These are phyloP conservation scores for Meredithiella fracta DNA, from an alignment of 2,329 filamentous ascomycete genomes.

Conservation along the genomic window DNA sequence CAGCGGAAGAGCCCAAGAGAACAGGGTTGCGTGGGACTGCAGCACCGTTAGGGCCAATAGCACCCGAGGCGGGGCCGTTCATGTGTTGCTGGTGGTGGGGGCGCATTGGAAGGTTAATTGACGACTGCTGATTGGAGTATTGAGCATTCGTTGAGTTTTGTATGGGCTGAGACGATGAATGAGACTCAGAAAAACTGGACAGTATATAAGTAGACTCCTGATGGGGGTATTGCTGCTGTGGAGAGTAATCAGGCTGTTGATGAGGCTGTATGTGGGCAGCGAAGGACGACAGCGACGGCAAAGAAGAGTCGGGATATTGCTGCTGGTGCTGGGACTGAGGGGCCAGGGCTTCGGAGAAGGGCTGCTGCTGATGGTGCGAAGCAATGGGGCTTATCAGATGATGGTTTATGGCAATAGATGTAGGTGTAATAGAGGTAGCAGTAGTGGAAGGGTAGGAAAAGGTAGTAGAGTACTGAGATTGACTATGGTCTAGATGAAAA, in stretches of 20 bases:
- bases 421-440: no score
- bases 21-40: constrained; percentile 40
- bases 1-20: constrained; percentile 19
- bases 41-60: constrained; percentile 25
- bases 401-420: no score
- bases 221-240: constrained; percentile 6
- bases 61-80: constrained; percentile 28
- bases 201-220: constrained; percentile 6
- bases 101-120: constrained; percentile 67
- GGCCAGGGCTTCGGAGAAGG: neutral
- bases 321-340: constrained; percentile 1
- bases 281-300: neutral
- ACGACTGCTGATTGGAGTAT: constrained; percentile 41
- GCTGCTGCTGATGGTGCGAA: constrained; percentile 4
- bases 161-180: neutral
- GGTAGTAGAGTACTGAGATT: neutral
- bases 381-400: neutral
- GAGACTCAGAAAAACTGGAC: no score
- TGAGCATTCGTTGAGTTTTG: constrained; percentile 24
- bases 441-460: neutral
- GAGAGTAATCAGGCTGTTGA: neutral
- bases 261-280: neutral
- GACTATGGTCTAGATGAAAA: constrained; percentile 11
- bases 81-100: constrained; percentile 62
- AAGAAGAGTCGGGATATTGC: neutral